These are phyloP conservation scores for Yamadazyma blattariae DNA, from an alignment of 1,139 yeast species.

Conservation along the genomic window DNA sequence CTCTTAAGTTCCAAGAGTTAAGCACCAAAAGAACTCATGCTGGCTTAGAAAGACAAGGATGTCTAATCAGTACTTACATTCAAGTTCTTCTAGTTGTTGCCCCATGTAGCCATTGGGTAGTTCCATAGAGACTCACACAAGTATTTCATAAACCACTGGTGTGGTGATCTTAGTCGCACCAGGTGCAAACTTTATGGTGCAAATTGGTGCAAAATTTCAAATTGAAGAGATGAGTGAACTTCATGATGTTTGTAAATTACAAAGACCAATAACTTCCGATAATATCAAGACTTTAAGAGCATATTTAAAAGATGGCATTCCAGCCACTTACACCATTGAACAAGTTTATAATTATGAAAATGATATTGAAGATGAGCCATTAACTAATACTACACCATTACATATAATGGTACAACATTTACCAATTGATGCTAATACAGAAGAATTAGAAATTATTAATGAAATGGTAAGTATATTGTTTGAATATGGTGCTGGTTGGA, in stretches of 20 bases:
- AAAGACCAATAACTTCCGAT: slow-evolving; percentile 52
- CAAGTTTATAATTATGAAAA: slow-evolving; percentile 62
- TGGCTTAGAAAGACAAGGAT: no score
- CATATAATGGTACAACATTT: slow-evolving; percentile 59
- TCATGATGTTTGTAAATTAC: slow-evolving; percentile 64
- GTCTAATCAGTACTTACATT: no score
- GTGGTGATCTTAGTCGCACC: no score
- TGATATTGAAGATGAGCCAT: slow-evolving; percentile 33
- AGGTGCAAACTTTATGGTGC: no score
- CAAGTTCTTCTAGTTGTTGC: no score
- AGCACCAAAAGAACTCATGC: no score
- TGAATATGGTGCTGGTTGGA: slow-evolving; percentile 93
- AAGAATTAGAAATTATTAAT: slow-evolving; percentile 47
- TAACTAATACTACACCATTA: slow-evolving; percentile 72
- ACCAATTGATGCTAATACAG: slow-evolving; percentile 42
- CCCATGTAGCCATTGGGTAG: no score
- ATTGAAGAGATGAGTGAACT: slow-evolving; percentile 71
- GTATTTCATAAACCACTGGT: no score
- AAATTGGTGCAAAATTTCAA: no score
- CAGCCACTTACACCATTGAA: slow-evolving; percentile 79
- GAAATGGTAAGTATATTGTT: slow-evolving; percentile 64
- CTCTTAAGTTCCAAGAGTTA: no score
- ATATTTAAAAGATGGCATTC: slow-evolving; percentile 61
- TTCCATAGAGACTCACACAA: no score
- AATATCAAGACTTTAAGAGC: slow-evolving; percentile 44